phyloP scores from a whole-genome alignment of 2,329 filamentous ascomycete species.

The Beauveria sp. region DNA sequence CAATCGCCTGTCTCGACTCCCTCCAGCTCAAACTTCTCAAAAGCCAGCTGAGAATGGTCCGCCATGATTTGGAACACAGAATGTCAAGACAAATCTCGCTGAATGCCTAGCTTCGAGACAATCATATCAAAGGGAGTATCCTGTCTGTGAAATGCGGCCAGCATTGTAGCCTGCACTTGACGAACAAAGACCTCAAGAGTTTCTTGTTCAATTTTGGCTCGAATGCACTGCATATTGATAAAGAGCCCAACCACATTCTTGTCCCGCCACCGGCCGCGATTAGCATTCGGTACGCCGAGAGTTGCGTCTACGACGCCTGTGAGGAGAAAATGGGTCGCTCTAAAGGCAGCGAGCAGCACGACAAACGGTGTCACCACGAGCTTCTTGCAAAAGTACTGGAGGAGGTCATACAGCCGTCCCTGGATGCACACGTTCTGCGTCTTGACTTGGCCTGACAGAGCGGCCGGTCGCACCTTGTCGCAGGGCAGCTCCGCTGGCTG shows the following conservation, averaged over 20 bases:
- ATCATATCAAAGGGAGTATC: conserved; percentile 19
- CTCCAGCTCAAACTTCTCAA: conserved; percentile 12
- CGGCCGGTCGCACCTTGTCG: conserved; percentile 11
- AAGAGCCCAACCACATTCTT: conserved; percentile 3
- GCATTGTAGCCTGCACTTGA: conserved; percentile 12
- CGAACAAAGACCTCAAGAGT: conserved; percentile 15
- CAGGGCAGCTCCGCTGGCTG: conserved; percentile 12
- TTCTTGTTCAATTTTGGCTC: conserved; percentile 10
- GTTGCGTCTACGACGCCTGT: conserved; percentile 10
- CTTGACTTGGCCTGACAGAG: conserved; percentile 5
- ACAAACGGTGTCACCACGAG: background rate
- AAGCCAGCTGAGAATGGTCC: conserved; percentile 13
- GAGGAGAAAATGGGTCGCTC: conserved; percentile 4
- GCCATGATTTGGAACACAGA: conserved; percentile 16
- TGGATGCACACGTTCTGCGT: background rate
- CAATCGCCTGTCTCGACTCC: conserved; percentile 4
- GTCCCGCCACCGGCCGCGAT: background rate
- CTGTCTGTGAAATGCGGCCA: conserved; percentile 16
- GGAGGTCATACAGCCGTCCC: conserved; percentile 4
- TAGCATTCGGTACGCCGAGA: conserved; percentile 3
- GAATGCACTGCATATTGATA: conserved; percentile 11
- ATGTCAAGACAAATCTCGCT: conserved; percentile 11
- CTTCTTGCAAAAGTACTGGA: conserved; percentile 2
- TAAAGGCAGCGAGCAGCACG: conserved; percentile 9
- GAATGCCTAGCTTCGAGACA: conserved; percentile 11